Evolutionary conservation across 306 rosid species (phyloP), one percentile per base, ranked within the genome.

Genomic region (Sphenostylis stenocarpa): DNA sequence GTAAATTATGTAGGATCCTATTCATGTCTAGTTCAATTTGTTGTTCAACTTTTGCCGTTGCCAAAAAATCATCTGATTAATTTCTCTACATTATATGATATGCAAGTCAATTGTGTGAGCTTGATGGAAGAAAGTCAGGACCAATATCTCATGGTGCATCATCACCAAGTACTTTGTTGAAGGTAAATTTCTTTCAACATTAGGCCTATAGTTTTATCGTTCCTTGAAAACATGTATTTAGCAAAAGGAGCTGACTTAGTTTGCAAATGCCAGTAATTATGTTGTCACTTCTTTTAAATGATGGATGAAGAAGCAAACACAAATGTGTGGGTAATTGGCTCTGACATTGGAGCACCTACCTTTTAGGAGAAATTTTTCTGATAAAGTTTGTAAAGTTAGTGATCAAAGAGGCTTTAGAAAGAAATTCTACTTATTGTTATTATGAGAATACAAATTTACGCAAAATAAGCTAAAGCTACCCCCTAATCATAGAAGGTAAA

Each of bases 91-190:
- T n/a, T 10, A 65, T 70, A 43, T 36, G 1, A 16, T 57, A 28
- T 78, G 71, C 48, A 93, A 97, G 96, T 31, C 83, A 82, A 45
- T 92, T 93, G 56, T 93, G 90, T 75, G 98, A 93, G 90, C 97
- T 93, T 56, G 98, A 93, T 64, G 98, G 98, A 63, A 88, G 97
- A 75, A 91, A 91, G 83, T 76, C 84, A 0, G 89, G 83, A 24
- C 92, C 98, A 29, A 87, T 93, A 70, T 88, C 89, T 67, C 98
- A 93, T 5, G 98, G 98, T 36, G 72, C 86, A 49, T 84, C 92
- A 80, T 88, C 98, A 60, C 97, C 91, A 48, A 74, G 31, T 77
- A 65, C 82, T 72, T 61, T 91, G 67, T 88, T 93, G 78, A 82
- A 77, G 93, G 98, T 93, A 88, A 67, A 31, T 60, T 28, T 72